Evolutionary conservation across 495 filamentous ascomycete genomes (phyloP), one percentile per base, ranked within the genome.

Genomic region (Penicillium malachiteum): DNA sequence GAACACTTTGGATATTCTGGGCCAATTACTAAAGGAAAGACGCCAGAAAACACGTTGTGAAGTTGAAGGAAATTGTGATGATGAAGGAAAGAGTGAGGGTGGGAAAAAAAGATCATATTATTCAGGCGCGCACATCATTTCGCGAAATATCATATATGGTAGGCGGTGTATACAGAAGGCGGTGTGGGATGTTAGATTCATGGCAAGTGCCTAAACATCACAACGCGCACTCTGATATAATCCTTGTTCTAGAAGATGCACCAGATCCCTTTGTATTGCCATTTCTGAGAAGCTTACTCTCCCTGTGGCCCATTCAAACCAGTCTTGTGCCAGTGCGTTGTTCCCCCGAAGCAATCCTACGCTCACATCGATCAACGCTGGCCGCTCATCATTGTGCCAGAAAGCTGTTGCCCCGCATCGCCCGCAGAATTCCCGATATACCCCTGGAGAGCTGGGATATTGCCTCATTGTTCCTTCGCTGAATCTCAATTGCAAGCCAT

Each of bases 371-470:
- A 90, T 72, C n/a, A 89, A 48, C 1, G 75, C 71, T 6, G 82
- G 80, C 34, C 85, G 76, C 57, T 68, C 67, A 26, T 75, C 69
- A 39, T 79, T 78, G 63, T 84, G 81, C 81, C 83, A 90, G 65
- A 89, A 90, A 1, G 85, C 78, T 0, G 78, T 86, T 1, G 87
- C 86, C 1, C 87, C 86, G 61, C 88, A 90, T 5, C 48, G 58
- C 0, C 66, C 58, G 63, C 87, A 90, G 62, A 89, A 89, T 48
- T 86, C 80, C n/a, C 87, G 73, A 39, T 72, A 74, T 3, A 84
- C 78, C 1, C 73, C 74, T 0, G 75, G 66, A 2, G 81, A 82
- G 57, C 82, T 85, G 7, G 71, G 62, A 65, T 86, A 86, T 17
- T 54, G 68, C 52, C 70, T 75, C 63, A 88, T 69, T 1, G 73